These are phyloP conservation scores for Mycena belliarum DNA, from an alignment of 768 basidiomycete species.

Conservation along the genomic window DNA sequence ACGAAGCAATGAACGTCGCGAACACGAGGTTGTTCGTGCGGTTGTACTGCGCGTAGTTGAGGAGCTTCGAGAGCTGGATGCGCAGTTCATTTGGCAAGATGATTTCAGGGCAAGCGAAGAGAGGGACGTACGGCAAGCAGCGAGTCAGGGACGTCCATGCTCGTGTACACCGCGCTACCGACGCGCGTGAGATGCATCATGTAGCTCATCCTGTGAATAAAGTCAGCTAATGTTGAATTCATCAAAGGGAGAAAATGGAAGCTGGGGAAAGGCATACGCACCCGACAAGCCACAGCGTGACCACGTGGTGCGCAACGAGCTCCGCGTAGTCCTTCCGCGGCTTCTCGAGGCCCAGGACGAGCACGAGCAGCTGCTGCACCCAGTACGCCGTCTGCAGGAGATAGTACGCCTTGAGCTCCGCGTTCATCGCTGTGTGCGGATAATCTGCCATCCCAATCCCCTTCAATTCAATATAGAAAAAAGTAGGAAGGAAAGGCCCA, in stretches of 20 bases:
- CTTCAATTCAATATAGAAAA: too few species aligned
- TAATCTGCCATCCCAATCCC: too few species aligned
- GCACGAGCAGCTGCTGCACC: constrained; percentile 91
- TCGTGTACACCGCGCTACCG: constrained; percentile 89
- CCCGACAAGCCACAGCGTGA: constrained; percentile 93
- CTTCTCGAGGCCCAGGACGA: constrained; percentile 85
- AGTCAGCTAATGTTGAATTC: too few species aligned
- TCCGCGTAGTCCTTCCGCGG: constrained; percentile 90
- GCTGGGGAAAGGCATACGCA: too few species aligned
- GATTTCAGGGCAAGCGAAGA: too few species aligned
- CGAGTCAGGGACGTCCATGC: constrained; percentile 94
- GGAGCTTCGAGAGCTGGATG: constrained; percentile 72
- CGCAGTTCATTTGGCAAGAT: too few species aligned
- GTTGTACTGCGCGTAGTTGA: constrained; percentile 82
- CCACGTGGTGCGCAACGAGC: constrained; percentile 86
- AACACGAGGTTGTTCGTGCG: constrained; percentile 63
- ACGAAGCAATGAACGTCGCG: constrained; percentile 62
- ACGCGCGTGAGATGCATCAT: constrained; percentile 77
- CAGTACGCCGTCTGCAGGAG: constrained; percentile 92
- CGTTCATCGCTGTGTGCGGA: constrained; percentile 84
- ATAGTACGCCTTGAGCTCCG: constrained; percentile 87
- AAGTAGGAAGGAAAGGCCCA: constrained; percentile 30
- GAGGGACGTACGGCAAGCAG: constrained; percentile 70
- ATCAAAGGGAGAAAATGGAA: too few species aligned
- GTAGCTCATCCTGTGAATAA: constrained; percentile 90